phyloP scores from a whole-genome alignment of 371 early-diverging fungal genomes.

The Haplosporangium sp. region DNA sequence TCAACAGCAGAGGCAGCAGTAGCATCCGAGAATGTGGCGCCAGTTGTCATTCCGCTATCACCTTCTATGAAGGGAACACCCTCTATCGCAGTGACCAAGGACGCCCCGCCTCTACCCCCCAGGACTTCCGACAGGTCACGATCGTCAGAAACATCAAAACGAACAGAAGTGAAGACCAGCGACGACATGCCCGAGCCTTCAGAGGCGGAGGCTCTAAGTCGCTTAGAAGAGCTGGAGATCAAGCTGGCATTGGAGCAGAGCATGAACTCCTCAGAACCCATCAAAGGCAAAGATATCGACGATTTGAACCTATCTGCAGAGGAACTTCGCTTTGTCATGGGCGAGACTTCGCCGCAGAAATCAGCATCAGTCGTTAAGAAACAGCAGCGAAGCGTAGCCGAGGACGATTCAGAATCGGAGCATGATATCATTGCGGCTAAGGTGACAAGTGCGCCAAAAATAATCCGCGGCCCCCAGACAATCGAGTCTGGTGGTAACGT shows the following conservation, averaged over 20 bases:
- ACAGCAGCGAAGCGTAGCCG: background rate
- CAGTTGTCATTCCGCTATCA: background rate
- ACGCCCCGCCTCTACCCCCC: conserved; percentile 36
- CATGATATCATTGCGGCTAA: conserved; percentile 13
- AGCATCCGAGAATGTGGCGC: background rate
- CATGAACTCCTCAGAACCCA: conserved; percentile 5
- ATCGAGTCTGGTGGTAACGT: conserved; percentile 10
- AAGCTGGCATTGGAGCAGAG: conserved; percentile 35
- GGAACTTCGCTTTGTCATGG: conserved; percentile 32
- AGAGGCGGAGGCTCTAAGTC: conserved; percentile 14
- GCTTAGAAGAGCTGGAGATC: conserved; percentile 26
- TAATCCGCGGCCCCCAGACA: conserved; percentile 19
- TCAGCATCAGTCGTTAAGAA: background rate
- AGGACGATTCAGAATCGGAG: background rate
- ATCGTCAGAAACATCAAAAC: conserved; percentile 5
- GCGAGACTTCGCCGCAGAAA: background rate
- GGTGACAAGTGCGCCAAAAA: conserved; percentile 1
- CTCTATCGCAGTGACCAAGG: conserved; percentile 5
- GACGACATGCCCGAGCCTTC: background rate
- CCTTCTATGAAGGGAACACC: background rate
- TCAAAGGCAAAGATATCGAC: conserved; percentile 11
- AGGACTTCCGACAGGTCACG: conserved; percentile 11
- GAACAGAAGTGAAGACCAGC: background rate
- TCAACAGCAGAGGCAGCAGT: no score
- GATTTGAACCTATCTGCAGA: conserved; percentile 34